Conservation (phyloP, 805 yeast species). For the Hagleromyces aurorensis region DNA sequence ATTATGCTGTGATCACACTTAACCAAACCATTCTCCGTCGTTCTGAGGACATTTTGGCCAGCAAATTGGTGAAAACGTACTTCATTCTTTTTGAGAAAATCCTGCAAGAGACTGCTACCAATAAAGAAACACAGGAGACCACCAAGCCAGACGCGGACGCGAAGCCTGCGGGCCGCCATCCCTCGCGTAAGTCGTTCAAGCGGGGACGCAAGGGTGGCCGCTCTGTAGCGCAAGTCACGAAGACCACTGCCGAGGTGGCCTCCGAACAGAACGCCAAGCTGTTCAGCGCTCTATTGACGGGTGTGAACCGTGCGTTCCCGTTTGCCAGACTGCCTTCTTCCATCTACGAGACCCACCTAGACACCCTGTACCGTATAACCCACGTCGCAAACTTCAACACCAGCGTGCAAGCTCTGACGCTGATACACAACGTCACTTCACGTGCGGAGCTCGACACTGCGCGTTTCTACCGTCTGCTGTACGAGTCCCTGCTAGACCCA, state of each 20-base stretch:
- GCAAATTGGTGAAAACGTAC: conserved; percentile 73
- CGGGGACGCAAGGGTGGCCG: conserved; percentile 85
- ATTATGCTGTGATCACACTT: conserved; percentile 79
- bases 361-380: conserved; percentile 80
- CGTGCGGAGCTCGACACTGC: conserved; percentile 50
- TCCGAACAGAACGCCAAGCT: conserved; percentile 80
- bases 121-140: conserved; percentile 36
- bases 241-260: conserved; percentile 52
- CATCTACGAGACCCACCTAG: conserved; percentile 66
- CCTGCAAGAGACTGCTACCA: conserved; percentile 63
- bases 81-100: conserved; percentile 80
- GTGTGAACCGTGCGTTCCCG: conserved; percentile 94
- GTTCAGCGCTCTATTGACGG: conserved; percentile 86
- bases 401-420: conserved; percentile 81
- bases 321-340: conserved; percentile 70
- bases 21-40: conserved; percentile 87
- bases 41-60: conserved; percentile 74
- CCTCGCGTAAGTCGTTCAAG: conserved; percentile 57
- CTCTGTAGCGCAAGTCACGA: conserved; percentile 54
- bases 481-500: conserved; percentile 81
- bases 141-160: conserved; percentile 36
- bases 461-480: conserved; percentile 79
- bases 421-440: conserved; percentile 71
- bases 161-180: conserved; percentile 30
- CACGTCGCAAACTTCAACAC: conserved; percentile 93